These are phyloP conservation scores for Beta macrorhiza DNA, from an alignment of 179 eudicot species.

Conservation along the genomic window DNA sequence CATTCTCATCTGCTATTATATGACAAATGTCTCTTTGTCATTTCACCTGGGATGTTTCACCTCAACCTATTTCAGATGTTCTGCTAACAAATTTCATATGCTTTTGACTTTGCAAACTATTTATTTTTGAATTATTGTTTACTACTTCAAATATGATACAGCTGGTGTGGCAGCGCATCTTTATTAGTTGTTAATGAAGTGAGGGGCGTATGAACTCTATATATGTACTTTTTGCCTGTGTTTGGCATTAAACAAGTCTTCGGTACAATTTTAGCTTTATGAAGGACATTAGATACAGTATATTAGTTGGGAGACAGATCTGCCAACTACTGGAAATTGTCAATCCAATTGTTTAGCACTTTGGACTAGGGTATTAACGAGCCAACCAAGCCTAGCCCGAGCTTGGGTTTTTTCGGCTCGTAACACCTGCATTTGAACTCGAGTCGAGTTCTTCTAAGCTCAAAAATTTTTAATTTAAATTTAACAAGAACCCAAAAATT, in stretches of 20 bases:
- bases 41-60: slow-evolving; percentile 2
- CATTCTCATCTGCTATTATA: neutral
- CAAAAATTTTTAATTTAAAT: no score
- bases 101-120: neutral
- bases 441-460: no score
- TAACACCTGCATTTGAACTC: no score
- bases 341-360: neutral
- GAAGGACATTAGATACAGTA: neutral
- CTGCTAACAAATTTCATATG: neutral
- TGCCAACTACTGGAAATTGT: neutral
- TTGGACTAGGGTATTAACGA: neutral
- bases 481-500: no score
- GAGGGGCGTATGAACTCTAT: neutral
- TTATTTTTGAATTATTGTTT: neutral
- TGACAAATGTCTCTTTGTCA: neutral
- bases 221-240: neutral
- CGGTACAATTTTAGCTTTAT: neutral
- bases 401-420: no score
- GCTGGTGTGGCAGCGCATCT: neutral
- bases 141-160: neutral
- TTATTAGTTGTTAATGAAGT: neutral
- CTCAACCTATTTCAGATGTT: neutral
- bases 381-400: no score
- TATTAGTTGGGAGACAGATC: neutral
- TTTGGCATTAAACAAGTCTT: neutral